These are phyloP conservation scores for Aspergillus amoenus DNA, from an alignment of 2,329 filamentous ascomycete genomes.

Conservation along the genomic window DNA sequence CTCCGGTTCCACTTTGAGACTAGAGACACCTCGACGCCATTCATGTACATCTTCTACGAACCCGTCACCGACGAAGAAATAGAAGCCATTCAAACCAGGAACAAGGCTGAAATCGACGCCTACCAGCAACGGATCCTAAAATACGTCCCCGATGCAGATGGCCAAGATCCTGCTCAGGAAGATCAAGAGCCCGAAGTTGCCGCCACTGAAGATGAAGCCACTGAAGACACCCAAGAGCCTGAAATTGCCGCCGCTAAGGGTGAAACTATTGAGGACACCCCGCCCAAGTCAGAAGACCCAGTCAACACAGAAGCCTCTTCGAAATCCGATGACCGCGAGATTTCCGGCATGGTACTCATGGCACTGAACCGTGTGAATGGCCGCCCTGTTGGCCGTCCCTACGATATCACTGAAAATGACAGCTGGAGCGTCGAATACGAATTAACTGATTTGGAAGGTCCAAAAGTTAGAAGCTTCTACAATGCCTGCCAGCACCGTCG, in stretches of 20 bases:
- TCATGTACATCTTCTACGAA: constrained; percentile 89
- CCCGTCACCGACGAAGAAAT: constrained; percentile 75
- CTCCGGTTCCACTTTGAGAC: constrained; percentile 83
- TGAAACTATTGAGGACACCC: neutral
- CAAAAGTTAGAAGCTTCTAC: constrained; percentile 56
- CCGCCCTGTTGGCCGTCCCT: constrained; percentile 61
- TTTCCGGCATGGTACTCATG: constrained; percentile 71
- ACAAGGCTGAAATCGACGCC: constrained; percentile 63
- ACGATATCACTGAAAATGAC: constrained; percentile 44
- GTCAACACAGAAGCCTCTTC: neutral
- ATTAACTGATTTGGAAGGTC: constrained; percentile 60
- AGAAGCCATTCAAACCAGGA: constrained; percentile 68
- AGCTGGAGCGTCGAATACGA: constrained; percentile 78
- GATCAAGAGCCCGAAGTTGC: neutral
- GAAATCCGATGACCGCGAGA: constrained; percentile 21
- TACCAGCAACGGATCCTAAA: constrained; percentile 60
- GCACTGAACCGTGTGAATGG: constrained; percentile 73
- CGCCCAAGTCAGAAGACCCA: neutral
- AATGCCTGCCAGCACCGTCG: constrained; percentile 57
- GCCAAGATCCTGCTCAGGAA: constrained; percentile 2
- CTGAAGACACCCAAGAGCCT: neutral
- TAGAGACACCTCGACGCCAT: constrained; percentile 57
- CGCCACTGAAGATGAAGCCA: neutral
- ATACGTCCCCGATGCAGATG: constrained; percentile 23
- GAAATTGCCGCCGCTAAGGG: neutral